Evolutionary conservation across 2,329 filamentous ascomycete species (phyloP).

Genomic region (Colletotrichum abscissum): DNA sequence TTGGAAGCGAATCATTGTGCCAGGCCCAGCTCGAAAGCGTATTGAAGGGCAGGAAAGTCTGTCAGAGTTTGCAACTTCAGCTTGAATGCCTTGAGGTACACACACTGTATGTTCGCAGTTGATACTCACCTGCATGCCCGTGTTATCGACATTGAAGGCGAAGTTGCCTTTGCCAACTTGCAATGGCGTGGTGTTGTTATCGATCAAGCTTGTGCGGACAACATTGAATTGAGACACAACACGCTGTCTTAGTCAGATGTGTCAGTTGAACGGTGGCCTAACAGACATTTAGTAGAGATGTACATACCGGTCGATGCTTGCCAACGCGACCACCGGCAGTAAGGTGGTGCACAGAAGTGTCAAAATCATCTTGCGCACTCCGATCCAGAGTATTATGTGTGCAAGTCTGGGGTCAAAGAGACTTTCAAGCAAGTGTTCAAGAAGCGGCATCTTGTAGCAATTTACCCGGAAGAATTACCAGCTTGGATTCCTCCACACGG

Average conservation of each 20-base stretch:
- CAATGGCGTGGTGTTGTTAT: constrained; percentile 59
- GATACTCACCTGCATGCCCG: constrained; percentile 50
- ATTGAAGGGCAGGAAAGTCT: constrained; percentile 56
- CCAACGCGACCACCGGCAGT: background rate
- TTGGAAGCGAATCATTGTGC: constrained; percentile 59
- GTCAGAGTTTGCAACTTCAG: background rate
- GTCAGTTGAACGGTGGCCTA: background rate
- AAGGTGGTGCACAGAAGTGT: background rate
- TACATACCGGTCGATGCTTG: constrained; percentile 3
- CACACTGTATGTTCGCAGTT: fast-evolving
- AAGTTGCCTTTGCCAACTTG: constrained; percentile 63
- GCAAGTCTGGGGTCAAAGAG: background rate
- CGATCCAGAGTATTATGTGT: background rate
- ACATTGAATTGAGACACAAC: constrained; percentile 40
- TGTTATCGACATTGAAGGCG: constrained; percentile 59
- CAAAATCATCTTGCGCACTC: background rate
- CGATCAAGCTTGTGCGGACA: constrained; percentile 38
- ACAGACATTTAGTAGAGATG: no score
- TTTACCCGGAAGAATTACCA: constrained; percentile 20
- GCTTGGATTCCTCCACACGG: constrained; percentile 24
- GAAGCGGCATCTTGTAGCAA: constrained; percentile 14
- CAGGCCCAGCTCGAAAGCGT: constrained; percentile 60
- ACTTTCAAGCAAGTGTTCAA: background rate
- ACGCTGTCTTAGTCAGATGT: constrained; percentile 26
- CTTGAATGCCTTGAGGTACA: no score